phyloP scores from a whole-genome alignment of 208 protist species.

The Trypanosoma scelopori region DNA sequence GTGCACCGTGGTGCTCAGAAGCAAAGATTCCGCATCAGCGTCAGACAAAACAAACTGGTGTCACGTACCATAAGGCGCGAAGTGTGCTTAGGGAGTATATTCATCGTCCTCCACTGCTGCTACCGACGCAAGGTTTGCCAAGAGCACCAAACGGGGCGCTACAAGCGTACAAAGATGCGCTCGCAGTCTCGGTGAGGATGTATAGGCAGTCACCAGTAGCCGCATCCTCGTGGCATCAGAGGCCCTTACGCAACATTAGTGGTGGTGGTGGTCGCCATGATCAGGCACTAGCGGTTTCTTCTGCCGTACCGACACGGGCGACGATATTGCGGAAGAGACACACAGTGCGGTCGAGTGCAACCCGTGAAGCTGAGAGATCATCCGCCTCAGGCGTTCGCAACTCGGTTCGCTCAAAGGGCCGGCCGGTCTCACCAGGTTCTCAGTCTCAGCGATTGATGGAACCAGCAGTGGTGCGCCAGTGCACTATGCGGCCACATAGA shows the following conservation, averaged over 20 bases:
- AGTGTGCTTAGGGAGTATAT: conserved; percentile 41
- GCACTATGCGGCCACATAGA: not conserved
- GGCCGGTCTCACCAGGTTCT: not conserved
- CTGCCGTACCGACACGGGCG: conserved; percentile 19
- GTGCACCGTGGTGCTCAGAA: conserved; percentile 1
- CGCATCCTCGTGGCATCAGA: conserved; percentile 15
- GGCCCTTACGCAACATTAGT: conserved; percentile 16
- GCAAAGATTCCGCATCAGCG: not conserved
- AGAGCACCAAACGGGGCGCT: conserved; percentile 8
- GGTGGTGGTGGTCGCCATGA: not conserved
- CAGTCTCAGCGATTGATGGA: not conserved
- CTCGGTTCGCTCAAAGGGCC: too few relatives aligned
- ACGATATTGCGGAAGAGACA: conserved; percentile 27
- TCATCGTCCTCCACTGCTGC: not conserved
- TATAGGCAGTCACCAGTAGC: not conserved
- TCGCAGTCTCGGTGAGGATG: not conserved
- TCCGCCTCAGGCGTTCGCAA: too few relatives aligned
- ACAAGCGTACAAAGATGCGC: conserved; percentile 22
- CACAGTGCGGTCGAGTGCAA: not conserved
- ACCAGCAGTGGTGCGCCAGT: not conserved
- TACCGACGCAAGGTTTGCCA: not conserved
- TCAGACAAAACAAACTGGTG: conserved; percentile 18
- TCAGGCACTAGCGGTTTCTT: not conserved
- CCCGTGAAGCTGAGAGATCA: not conserved
- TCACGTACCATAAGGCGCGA: conserved; percentile 29